Evolutionary conservation across 2,329 filamentous ascomycete species (phyloP).

Genomic region (Xylariaceae sp.): DNA sequence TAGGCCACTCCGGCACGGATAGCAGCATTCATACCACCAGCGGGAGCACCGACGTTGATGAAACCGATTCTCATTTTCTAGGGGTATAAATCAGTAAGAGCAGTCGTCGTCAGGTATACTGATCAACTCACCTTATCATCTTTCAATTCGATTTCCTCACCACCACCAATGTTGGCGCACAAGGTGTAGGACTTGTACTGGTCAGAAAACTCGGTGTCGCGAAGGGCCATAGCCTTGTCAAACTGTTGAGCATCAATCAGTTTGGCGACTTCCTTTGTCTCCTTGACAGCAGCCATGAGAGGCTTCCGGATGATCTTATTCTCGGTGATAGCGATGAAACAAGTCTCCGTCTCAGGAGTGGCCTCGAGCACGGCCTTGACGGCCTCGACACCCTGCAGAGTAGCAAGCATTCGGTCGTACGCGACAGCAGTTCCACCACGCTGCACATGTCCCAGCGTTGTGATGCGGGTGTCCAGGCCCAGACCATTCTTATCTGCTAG

Average conservation of each 20-base stretch:
- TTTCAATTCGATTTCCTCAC: slow-evolving; percentile 59
- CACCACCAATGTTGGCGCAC: slow-evolving; percentile 76
- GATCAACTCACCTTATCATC: slow-evolving; percentile 58
- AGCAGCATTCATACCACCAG: slow-evolving; percentile 96
- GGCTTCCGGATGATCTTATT: slow-evolving; percentile 94
- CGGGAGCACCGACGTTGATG: slow-evolving; percentile 92
- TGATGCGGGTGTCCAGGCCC: slow-evolving; percentile 85
- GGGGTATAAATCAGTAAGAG: slow-evolving; percentile 28
- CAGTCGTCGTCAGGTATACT: neutral
- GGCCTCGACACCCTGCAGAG: slow-evolving; percentile 88
- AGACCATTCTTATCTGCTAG: slow-evolving; percentile 73
- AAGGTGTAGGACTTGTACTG: slow-evolving; percentile 88
- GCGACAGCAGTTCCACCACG: slow-evolving; percentile 87
- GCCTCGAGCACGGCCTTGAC: slow-evolving; percentile 88
- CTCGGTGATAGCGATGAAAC: slow-evolving; percentile 93
- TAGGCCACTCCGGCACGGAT: slow-evolving; percentile 90
- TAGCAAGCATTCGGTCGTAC: slow-evolving; percentile 90
- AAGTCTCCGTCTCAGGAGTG: slow-evolving; percentile 81
- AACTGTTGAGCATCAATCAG: slow-evolving; percentile 85
- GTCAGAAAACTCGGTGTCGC: slow-evolving; percentile 90
- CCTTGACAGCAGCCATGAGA: slow-evolving; percentile 78
- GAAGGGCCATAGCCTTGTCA: slow-evolving; percentile 75
- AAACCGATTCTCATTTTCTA: slow-evolving; percentile 90
- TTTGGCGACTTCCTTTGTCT: slow-evolving; percentile 77
- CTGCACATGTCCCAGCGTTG: slow-evolving; percentile 95